Evolutionary conservation across 345 rosid species (phyloP), one percentile per base, ranked within the genome.

Genomic region (Aquilaria malaccensis): DNA sequence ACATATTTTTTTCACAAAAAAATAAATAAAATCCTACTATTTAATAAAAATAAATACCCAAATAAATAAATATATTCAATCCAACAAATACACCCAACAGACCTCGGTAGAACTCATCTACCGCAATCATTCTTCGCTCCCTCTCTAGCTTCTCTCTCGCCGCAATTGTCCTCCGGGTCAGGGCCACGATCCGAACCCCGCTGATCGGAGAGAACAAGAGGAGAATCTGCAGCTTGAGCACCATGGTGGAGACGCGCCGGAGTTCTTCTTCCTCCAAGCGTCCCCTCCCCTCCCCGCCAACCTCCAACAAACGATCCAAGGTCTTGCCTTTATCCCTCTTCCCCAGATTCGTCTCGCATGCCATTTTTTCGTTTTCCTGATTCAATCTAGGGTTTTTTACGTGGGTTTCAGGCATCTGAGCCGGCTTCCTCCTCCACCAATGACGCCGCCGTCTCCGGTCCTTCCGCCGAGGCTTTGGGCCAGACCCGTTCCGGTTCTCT

Each of bases 221-320:
- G 30, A 33, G 52, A 22, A 22, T 22, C 22, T 22, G 22, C 22
- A 22, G 22, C 22, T 22, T 22, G 22, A 22, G 22, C 22, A 71
- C 59, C 63, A 95, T 95, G 99, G 99, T 91, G 50, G 97, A 91
- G 72, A 95, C 99, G 43, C 80, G 99, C 59, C 84, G 99, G 47
- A 88, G 96, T 81, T 80, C 92, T 33, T 82, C 95, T 51, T 80
- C 97, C 58, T 75, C 87, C 58, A 95, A 91, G 76, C 93, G 96
- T 46, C 71, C 89, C 29, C 76, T 70, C 1, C 60, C 87, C 2
- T 75, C 87, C 14, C 78, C 85, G 4, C 78, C 88, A 13, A 63
- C 85, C 0, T 67, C 83, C 37, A 65, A 63, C 53, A 95, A 91
- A 75, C 83, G 99, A 74, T 79, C 95, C 72, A 95, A 86, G 88